Conservation (phyloP, 768 basidiomycete species). For the Leccinum variicolor region DNA sequence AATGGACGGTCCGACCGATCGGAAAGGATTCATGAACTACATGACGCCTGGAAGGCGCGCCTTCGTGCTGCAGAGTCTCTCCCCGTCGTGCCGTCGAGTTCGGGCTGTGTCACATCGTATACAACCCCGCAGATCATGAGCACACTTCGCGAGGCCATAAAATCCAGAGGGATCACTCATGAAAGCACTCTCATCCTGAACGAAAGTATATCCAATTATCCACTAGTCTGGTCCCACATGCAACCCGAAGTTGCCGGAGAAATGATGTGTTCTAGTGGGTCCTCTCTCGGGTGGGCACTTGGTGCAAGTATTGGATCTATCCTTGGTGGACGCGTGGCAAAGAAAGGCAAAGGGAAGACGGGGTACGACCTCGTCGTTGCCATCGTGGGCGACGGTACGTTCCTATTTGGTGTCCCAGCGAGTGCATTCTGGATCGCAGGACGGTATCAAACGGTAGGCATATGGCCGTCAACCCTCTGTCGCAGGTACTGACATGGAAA, state of each 20-base stretch:
- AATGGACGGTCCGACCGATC: conserved; percentile 13
- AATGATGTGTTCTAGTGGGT: conserved; percentile 56
- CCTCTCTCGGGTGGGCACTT: conserved; percentile 65
- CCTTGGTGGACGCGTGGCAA: conserved; percentile 38
- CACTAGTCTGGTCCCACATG: conserved; percentile 56
- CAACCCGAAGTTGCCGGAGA: conserved; percentile 48
- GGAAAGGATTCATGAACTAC: conserved; percentile 18
- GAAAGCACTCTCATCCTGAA: conserved; percentile 51
- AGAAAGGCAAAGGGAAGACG: conserved; percentile 18
- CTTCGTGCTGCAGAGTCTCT: conserved; percentile 35
- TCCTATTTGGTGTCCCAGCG: conserved; percentile 61
- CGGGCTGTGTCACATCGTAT: conserved; percentile 18
- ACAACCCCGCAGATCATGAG: conserved; percentile 48
- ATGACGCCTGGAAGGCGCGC: conserved; percentile 23
- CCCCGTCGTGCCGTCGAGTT: conserved; percentile 16
- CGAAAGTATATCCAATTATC: conserved; percentile 60
- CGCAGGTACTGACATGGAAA: neutral
- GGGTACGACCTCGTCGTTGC: conserved; percentile 52
- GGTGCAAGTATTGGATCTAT: conserved; percentile 61
- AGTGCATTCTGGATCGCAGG: conserved; percentile 73
- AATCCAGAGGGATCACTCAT: conserved; percentile 31
- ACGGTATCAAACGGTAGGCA: conserved; percentile 58
- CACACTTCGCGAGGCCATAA: conserved; percentile 42
- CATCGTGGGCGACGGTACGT: conserved; percentile 70
- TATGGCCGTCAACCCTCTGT: too few relatives aligned